Conservation (phyloP, 345 rosid species). For the Iberis pinnata region DNA sequence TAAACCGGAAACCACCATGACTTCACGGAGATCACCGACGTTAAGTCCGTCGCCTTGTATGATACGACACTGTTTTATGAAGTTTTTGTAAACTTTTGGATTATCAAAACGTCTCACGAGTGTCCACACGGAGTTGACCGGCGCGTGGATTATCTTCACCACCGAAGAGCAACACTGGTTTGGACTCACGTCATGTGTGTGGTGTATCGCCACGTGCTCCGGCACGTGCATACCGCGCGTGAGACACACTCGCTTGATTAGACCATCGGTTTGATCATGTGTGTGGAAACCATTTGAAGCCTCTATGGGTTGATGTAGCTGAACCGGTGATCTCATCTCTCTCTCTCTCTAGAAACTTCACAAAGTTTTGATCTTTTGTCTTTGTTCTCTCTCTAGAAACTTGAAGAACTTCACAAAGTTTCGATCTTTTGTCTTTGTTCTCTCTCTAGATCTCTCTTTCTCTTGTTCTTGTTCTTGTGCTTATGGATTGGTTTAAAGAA, state of each 20-base stretch:
- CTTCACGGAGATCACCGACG: no score
- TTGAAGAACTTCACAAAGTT: no score
- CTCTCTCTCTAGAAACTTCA: no score
- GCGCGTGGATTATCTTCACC: constrained; percentile 52
- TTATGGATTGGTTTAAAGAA: no score
- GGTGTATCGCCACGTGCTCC: constrained; percentile 43
- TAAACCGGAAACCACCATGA: no score
- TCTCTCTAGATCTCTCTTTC: no score
- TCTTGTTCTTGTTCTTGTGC: no score
- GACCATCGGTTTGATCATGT: constrained; percentile 24
- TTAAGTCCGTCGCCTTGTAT: constrained; percentile 52
- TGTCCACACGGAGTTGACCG: constrained; percentile 59
- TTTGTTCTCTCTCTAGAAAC: no score
- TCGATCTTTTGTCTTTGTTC: no score
- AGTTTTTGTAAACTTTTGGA: constrained; percentile 69
- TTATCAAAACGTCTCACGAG: constrained; percentile 70
- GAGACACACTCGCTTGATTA: constrained; percentile 14
- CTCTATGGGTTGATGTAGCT: constrained; percentile 32
- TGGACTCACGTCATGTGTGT: constrained; percentile 38
- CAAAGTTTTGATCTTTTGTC: no score
- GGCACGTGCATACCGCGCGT: constrained; percentile 34
- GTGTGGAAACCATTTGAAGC: constrained; percentile 18
- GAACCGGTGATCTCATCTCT: constrained; percentile 50
- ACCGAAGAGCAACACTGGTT: constrained; percentile 59
- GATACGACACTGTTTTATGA: constrained; percentile 62